Conservation (phyloP, 768 basidiomycete genomes). For the Austroboletus eburneus region DNA sequence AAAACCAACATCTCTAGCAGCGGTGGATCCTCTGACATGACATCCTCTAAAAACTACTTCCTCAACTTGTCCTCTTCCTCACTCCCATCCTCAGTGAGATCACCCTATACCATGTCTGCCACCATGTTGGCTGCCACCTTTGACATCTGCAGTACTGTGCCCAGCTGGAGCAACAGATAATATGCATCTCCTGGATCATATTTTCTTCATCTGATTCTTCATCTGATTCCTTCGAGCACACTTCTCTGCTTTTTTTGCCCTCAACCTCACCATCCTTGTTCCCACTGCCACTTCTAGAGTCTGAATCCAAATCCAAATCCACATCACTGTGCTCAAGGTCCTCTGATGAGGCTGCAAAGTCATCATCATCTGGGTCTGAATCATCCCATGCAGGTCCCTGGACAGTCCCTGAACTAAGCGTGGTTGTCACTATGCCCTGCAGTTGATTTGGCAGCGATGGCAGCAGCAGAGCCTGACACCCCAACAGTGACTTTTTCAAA, state of each 20-base stretch:
- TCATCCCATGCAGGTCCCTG: slow-evolving; percentile 31
- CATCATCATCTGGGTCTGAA: slow-evolving; percentile 33
- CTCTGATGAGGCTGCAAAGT: slow-evolving; percentile 37
- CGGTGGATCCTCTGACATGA: no score
- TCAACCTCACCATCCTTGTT: slow-evolving; percentile 30
- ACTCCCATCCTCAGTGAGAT: slow-evolving; percentile 38
- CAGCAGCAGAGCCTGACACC: background rate
- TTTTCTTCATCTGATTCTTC: slow-evolving; percentile 37
- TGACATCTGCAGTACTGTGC: slow-evolving; percentile 68
- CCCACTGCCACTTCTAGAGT: slow-evolving; percentile 23
- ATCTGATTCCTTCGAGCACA: slow-evolving; percentile 36
- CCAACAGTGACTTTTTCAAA: slow-evolving; percentile 41
- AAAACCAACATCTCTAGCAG: background rate
- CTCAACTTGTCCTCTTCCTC: slow-evolving; percentile 48
- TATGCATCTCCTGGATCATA: slow-evolving; percentile 47
- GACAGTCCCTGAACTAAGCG: no score
- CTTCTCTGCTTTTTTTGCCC: slow-evolving; percentile 35
- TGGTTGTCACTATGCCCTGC: background rate
- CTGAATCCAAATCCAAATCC: slow-evolving; percentile 33
- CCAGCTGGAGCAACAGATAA: slow-evolving; percentile 62
- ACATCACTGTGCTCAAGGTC: slow-evolving; percentile 41
- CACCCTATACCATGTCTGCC: slow-evolving; percentile 56
- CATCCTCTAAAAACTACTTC: slow-evolving; percentile 27
- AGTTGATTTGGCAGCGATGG: no score
- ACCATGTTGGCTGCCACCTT: slow-evolving; percentile 62